Conservation (phyloP, 805 yeast species). For the Priceomyces castillae region DNA sequence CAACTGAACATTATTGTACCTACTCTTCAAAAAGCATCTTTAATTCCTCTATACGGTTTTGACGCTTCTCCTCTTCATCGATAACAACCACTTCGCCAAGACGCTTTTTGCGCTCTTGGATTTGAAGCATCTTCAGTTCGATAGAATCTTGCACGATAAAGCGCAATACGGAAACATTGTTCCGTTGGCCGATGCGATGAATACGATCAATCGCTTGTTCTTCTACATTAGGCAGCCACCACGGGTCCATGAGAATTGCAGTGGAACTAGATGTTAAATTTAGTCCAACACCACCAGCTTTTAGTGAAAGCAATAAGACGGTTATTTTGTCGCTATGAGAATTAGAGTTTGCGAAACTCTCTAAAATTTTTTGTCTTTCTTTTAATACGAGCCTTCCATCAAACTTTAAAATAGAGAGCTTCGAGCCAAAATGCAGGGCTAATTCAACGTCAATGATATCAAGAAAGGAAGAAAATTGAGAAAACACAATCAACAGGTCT, state of each 20-base stretch:
- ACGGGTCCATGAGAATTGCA: constrained; percentile 92
- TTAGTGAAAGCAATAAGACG: constrained; percentile 68
- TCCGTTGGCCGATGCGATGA: constrained; percentile 84
- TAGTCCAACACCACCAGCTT: constrained; percentile 94
- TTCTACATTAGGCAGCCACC: constrained; percentile 95
- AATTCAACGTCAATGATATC: constrained; percentile 71
- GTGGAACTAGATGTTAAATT: constrained; percentile 80
- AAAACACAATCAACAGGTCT: constrained; percentile 81
- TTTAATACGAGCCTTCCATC: constrained; percentile 76
- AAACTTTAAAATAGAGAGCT: constrained; percentile 62
- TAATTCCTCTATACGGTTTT: constrained; percentile 69
- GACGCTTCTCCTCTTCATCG: constrained; percentile 71
- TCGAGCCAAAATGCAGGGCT: constrained; percentile 32
- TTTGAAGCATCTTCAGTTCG: constrained; percentile 82
- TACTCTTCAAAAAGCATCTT: constrained; percentile 58
- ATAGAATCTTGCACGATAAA: constrained; percentile 81
- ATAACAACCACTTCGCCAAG: constrained; percentile 77
- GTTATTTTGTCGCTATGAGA: constrained; percentile 33
- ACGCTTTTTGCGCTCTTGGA: constrained; percentile 81
- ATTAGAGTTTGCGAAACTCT: constrained; percentile 43
- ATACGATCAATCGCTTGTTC: constrained; percentile 90
- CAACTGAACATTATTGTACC: no score
- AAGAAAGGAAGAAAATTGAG: constrained; percentile 82
- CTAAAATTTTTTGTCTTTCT: constrained; percentile 61
- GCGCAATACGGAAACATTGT: constrained; percentile 68